Percentiles rank a stretch among this genome's conserved stretches.
phyloP scores from a whole-genome alignment of 176 grass and related monocot genomes.

The Poa pratensis region DNA sequence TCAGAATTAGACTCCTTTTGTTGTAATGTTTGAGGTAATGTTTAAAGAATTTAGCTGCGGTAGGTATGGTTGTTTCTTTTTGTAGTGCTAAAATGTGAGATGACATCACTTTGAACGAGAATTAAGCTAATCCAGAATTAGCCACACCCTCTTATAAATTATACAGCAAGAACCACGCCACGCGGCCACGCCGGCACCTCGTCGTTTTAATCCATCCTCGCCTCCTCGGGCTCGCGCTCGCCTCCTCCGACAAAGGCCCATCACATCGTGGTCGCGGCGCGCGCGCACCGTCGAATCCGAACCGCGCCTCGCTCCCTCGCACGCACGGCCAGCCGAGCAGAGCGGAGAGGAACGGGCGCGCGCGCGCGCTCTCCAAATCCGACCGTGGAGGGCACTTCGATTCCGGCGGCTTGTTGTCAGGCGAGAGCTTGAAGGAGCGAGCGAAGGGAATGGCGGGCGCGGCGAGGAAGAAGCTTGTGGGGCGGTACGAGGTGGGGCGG shows the following conservation, averaged over 20 bases:
- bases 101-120: too few species aligned
- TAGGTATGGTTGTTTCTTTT: too few species aligned
- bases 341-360: background rate
- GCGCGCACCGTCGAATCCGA: background rate
- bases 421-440: background rate
- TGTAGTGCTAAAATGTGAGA: too few species aligned
- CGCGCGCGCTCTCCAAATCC: background rate
- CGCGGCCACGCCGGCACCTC: background rate
- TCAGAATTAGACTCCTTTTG: too few species aligned
- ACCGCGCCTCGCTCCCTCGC: background rate
- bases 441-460: slow-evolving; percentile 43
- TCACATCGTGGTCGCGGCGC: background rate
- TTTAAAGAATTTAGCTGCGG: too few species aligned
- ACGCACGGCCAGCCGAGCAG: background rate
- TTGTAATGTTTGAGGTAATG: too few species aligned
- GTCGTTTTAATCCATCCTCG: background rate
- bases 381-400: background rate
- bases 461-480: slow-evolving; percentile 62
- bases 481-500: slow-evolving; percentile 84
- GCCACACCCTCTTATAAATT: too few species aligned
- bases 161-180: background rate
- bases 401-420: background rate
- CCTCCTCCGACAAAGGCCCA: background rate
- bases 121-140: too few species aligned
- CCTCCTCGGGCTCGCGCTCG: background rate